phyloP scores from a whole-genome alignment of 139 green algal species.

The Gonium pectorale region DNA sequence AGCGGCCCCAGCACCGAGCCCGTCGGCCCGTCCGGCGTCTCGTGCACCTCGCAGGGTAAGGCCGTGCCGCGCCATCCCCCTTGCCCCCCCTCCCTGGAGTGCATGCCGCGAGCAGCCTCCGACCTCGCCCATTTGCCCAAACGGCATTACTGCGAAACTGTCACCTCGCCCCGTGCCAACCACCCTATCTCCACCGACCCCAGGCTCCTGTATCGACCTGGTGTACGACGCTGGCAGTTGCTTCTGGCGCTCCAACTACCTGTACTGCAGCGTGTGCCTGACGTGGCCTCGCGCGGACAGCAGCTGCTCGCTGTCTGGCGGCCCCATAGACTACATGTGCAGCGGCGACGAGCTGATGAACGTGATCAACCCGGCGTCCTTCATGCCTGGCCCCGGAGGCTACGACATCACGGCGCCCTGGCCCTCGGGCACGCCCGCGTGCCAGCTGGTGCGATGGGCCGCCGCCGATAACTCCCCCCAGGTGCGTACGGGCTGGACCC shows the following conservation, averaged over 20 bases:
- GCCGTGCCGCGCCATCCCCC: not conserved
- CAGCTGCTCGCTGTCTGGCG: not conserved
- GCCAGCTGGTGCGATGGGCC: not conserved
- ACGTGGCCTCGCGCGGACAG: not conserved
- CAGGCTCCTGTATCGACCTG: slow-evolving; percentile 4
- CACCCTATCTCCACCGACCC: not conserved
- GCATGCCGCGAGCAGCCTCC: not conserved
- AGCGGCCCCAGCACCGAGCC: not conserved
- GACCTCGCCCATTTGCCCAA: not conserved
- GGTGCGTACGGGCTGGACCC: too few species aligned
- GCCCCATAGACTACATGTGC: slow-evolving; percentile 1
- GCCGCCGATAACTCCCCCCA: not conserved
- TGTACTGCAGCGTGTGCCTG: slow-evolving; percentile 8
- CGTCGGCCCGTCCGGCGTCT: not conserved
- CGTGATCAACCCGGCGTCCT: not conserved
- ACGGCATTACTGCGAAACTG: not conserved
- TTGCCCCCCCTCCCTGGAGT: not conserved
- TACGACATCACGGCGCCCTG: not conserved
- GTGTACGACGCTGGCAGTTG: not conserved
- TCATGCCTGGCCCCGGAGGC: not conserved
- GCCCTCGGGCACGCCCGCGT: not conserved
- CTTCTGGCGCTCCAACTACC: slow-evolving; percentile 9
- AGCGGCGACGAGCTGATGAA: not conserved
- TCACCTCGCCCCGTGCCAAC: not conserved
- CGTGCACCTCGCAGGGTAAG: not conserved